Percentiles rank a stretch among this genome's conserved stretches.
phyloP scores from a whole-genome alignment of 2,329 filamentous ascomycete genomes.

The Sarocladium strictum region DNA sequence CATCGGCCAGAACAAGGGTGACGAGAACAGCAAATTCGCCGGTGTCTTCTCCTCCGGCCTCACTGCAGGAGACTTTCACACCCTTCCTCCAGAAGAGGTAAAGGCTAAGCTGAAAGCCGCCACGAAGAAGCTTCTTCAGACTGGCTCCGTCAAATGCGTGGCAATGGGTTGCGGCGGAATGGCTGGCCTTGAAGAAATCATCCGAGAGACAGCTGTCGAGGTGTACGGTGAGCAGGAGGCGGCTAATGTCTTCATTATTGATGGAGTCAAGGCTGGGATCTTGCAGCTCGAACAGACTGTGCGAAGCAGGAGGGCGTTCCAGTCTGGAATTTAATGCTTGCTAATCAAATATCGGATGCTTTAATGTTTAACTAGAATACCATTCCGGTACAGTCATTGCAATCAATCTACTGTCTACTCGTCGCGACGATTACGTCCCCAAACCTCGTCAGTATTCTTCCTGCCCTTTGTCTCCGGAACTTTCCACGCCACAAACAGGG shows the following conservation, averaged over 20 bases:
- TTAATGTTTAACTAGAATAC: background rate
- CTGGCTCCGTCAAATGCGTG: slow-evolving; percentile 56
- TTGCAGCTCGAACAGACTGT: slow-evolving; percentile 53
- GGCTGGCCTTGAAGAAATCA: slow-evolving; percentile 75
- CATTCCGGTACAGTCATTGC: background rate
- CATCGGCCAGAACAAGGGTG: slow-evolving; percentile 43
- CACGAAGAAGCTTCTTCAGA: slow-evolving; percentile 56
- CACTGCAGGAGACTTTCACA: slow-evolving; percentile 73
- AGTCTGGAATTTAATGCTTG: background rate
- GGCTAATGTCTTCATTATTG: slow-evolving; percentile 60
- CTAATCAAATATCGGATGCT: background rate
- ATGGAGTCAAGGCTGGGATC: slow-evolving; percentile 70
- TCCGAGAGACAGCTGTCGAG: slow-evolving; percentile 62
- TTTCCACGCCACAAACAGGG: slow-evolving; percentile 62
- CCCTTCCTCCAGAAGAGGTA: slow-evolving; percentile 59
- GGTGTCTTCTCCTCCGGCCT: slow-evolving; percentile 80
- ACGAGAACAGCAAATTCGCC: slow-evolving; percentile 45
- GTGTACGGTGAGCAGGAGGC: slow-evolving; percentile 55
- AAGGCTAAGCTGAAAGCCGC: slow-evolving; percentile 61
- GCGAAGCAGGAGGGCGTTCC: slow-evolving; percentile 34
- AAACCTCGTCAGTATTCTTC: slow-evolving; percentile 81
- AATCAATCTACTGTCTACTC: slow-evolving; percentile 33
- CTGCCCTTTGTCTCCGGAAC: slow-evolving; percentile 90
- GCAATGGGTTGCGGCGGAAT: slow-evolving; percentile 89
- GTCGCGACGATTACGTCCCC: slow-evolving; percentile 59